Evolutionary conservation across 768 basidiomycete genomes (phyloP), one percentile per base, ranked within the genome.

Genomic region (Phanerodontia chrysosporium): DNA sequence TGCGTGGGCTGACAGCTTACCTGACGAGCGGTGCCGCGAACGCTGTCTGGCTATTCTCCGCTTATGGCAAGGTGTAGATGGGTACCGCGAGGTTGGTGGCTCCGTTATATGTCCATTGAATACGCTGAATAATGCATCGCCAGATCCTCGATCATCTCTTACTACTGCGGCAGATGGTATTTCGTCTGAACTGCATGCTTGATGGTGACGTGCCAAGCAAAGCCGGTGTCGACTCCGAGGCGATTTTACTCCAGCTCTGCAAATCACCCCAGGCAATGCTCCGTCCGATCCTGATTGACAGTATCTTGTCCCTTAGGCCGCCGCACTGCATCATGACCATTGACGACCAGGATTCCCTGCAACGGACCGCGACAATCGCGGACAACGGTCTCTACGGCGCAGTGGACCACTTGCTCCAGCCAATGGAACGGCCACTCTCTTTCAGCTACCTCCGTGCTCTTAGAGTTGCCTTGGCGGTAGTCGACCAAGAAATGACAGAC

Each of bases 1-100:
- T 66, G 86, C 88, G 2, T 93, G 89, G 87, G 83, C 90, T 13
- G 90, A 92, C 64, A 89, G 88, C 68, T 73, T 89, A 21, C 86
- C 85, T 0, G 81, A 85, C 56, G 79, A 83, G 58, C 72, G 72
- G 13, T 87, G 86, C 65, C 80, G 87, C 12, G 85, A 89, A 64
- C 80, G 85, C 49, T 76, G 82, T 0, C 72, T 92, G 8, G 82
- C 80, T 7, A 76, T 91, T 16, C 59, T 92, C 54, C 78, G 80
- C 5, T 58, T 88, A 24, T 89, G 86, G 87, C 86, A 89, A 71
- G 74, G 73, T 27, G 72, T 83, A 25, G 82, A 86, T 28, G 89
- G 87, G 8, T 92, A 92, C 68, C 78, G 84, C 45, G 86, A 90
- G 76, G 90, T 90, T 59, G 45, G 74, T 59, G 49, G 8, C 13